Base-by-base conservation (phyloP, 2,329 filamentous ascomycete genomes). In the Clarireedia monteithiana region DNA sequence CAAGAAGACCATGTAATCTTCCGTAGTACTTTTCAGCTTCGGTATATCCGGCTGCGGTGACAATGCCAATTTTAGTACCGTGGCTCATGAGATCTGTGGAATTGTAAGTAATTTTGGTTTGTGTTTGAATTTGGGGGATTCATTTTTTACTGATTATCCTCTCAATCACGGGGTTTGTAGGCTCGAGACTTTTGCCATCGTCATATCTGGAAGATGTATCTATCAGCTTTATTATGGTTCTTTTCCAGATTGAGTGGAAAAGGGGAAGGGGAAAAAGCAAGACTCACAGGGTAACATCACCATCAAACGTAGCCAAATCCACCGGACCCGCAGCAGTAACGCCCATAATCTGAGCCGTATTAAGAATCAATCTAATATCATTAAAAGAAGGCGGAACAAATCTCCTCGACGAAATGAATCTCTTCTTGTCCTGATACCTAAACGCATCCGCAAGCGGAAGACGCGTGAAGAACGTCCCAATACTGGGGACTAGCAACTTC, bases 381-480 rank as follows among this genome's bases (percentile, higher is more conserved):
- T 99, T 99, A 79, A 99, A 99, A 1, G 89, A 95, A 0, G 94
- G 94, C 1, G 92, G 88, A 2, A 99, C 94, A 69, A 96, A 97
- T 59, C 94, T 85, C 24, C 94, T 81, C 1, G 86, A 90, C 27
- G 90, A 95, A 66, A 99, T 99, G 71, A 86, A 88, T 6, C 94
- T 84, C 61, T 85, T 85, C 57, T 79, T 74, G 70, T 99, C 94
- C 72, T 97, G 94, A 72, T 89, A 92, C 63, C 85, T 85, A 74
- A 97, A 97, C 6, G 92, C 92, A 49, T 91, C 89, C 68, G 92
- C 89, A 7, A 97, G 81, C 2, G 88, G 86, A 3, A 97, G 75
- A 5, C 86, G 81, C 0, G 92, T 97, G 74, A 96, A 97, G 77
- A 97, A 97, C 12, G 83, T 86, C n/a, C 92, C 92, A 14, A 95